Evolutionary conservation across 2,329 filamentous ascomycete genomes (phyloP), one percentile per base, ranked within the genome.

Genomic region (Penicillium sp.): DNA sequence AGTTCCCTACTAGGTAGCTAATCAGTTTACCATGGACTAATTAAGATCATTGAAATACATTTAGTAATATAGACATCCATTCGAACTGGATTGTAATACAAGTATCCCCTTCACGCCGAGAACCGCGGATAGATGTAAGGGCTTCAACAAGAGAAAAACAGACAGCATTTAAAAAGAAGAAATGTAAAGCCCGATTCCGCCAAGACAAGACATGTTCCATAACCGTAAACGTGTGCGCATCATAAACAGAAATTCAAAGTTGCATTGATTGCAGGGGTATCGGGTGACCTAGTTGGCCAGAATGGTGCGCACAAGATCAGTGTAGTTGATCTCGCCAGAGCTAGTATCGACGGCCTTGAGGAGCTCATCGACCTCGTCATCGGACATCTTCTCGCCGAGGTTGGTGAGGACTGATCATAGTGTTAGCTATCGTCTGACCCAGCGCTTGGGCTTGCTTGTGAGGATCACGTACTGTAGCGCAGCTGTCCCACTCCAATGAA

Each of bases 401-500:
- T 98, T 98, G 56, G 95, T 99, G 72, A 99, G 80, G 75, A 99
- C 93, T 83, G 27, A 27, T 19, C 42, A 37, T 29, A 61, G 44
- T 55, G 54, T 31, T 39, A 58, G 55, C 35, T 48, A 14, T 1
- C 14, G 13, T 33, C 5, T 51, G 21, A 8, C 4, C 13, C 27
- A 14, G 9, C 29, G 14, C 2, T 47, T 25, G 25, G 23, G 42
- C 6, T 44, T 44, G 23, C 8, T 25, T 13, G n/a, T 4, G 23
- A 21, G 10, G 25, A 11, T 26, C 16, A 73, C 76, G 55, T 72
- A 83, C 81, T 86, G 81, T 99, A 99, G 80, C 96, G 91, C 77
- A 99, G 85, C 81, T 99, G 95, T 57, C 95, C 95, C 64, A 98
- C 93, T 55, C 93, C 95, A 75, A 99, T 98, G 78, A 93, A 97